phyloP scores from a whole-genome alignment of 495 filamentous ascomycete species.

The Penicillium longicatenatum region DNA sequence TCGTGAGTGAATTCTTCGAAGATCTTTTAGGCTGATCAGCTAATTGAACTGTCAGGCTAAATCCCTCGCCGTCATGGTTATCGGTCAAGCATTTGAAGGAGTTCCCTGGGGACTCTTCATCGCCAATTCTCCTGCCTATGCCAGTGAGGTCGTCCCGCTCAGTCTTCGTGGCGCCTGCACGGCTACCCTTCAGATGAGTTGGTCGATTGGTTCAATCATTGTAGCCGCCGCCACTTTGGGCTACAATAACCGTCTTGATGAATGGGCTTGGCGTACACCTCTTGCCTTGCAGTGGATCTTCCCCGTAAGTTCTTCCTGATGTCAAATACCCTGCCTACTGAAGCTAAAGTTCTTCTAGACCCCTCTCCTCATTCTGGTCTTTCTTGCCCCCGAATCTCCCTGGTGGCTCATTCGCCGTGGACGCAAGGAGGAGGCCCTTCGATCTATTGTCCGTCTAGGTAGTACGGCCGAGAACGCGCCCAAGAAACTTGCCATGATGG shows the following conservation, averaged over 20 bases:
- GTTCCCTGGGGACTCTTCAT: constrained; percentile 82
- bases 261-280: constrained; percentile 67
- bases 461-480: constrained; percentile 58
- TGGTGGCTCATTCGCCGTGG: constrained; percentile 82
- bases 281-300: constrained; percentile 81
- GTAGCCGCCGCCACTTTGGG: constrained; percentile 65
- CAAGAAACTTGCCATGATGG: constrained; percentile 79
- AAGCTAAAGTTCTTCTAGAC: constrained; percentile 55
- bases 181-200: constrained; percentile 79
- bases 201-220: constrained; percentile 72
- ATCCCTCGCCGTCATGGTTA: constrained; percentile 59
- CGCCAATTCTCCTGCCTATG: constrained; percentile 74
- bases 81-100: constrained; percentile 69
- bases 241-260: constrained; percentile 50
- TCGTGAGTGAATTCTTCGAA: constrained; percentile 63
- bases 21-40: constrained; percentile 67
- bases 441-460: constrained; percentile 64
- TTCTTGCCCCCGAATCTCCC: constrained; percentile 72
- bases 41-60: constrained; percentile 56
- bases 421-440: constrained; percentile 63
- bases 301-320: constrained; percentile 41
- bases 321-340: not conserved
- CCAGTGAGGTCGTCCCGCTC: constrained; percentile 77
- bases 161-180: constrained; percentile 70
- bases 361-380: constrained; percentile 67